Conservation (phyloP, 345 rosid species). For the Brassica incana region DNA sequence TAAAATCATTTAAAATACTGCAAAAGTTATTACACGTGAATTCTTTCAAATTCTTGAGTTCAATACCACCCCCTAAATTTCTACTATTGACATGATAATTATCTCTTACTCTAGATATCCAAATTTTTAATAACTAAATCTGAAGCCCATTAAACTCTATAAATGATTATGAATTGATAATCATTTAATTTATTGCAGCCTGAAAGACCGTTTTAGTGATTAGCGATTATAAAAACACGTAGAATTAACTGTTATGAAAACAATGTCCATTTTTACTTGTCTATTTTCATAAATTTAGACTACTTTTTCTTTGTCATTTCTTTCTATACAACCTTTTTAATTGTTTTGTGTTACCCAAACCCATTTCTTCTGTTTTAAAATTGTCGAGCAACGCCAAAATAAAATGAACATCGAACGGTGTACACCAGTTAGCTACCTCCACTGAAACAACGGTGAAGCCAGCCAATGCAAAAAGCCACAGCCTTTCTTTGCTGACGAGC, state of each 20-base stretch:
- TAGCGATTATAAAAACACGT: neutral
- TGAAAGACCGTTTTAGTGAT: neutral
- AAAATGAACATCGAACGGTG: neutral
- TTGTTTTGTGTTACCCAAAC: neutral
- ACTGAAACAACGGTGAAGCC: neutral
- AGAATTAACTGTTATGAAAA: neutral
- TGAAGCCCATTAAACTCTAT: neutral
- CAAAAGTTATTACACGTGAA: too few relatives aligned
- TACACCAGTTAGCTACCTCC: neutral
- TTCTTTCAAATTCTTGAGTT: too few relatives aligned
- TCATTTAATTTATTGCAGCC: neutral
- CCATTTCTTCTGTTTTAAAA: neutral
- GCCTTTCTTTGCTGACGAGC: neutral
- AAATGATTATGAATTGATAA: neutral
- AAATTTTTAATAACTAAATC: neutral
- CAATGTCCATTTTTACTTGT: neutral
- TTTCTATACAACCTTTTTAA: neutral
- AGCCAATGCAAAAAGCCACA: conserved; percentile 7
- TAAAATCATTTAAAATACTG: too few relatives aligned
- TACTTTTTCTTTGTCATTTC: neutral
- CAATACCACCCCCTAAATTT: too few relatives aligned
- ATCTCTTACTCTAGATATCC: neutral
- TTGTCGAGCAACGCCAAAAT: neutral
- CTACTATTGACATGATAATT: neutral
- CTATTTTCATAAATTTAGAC: neutral